phyloP scores from a whole-genome alignment of 2,329 filamentous ascomycete genomes.

The Lizonia empirigonia region DNA sequence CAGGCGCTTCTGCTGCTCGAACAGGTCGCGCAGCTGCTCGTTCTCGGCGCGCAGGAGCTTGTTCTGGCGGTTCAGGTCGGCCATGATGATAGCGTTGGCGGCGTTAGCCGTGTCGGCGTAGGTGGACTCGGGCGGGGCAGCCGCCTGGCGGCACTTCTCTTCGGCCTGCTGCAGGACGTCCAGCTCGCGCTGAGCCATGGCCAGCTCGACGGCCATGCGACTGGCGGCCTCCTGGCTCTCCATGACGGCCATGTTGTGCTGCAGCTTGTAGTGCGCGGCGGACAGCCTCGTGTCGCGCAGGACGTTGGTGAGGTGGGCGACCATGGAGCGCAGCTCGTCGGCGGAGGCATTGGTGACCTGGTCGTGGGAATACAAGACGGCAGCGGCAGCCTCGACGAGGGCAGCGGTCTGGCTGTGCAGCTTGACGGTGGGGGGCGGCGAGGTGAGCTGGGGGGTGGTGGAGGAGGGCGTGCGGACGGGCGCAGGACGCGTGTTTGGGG shows the following conservation, averaged over 20 bases:
- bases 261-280: constrained; percentile 86
- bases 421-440: constrained; percentile 54
- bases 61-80: constrained; percentile 59
- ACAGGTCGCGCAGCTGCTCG: constrained; percentile 64
- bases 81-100: constrained; percentile 62
- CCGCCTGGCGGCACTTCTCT: constrained; percentile 65
- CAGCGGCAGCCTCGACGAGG: constrained; percentile 39
- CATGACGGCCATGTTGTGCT: constrained; percentile 81
- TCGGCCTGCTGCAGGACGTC: constrained; percentile 80
- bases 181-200: constrained; percentile 87
- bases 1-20: constrained; percentile 76
- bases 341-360: constrained; percentile 60
- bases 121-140: constrained; percentile 59
- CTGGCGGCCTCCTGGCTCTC: constrained; percentile 85
- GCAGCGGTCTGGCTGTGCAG: constrained; percentile 34
- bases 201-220: constrained; percentile 86
- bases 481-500: constrained; percentile 49
- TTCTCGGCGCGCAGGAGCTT: constrained; percentile 72
- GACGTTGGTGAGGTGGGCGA: constrained; percentile 58
- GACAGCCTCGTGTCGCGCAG: constrained; percentile 77
- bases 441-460: constrained; percentile 55
- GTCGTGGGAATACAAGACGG: constrained; percentile 55
- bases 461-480: constrained; percentile 57
- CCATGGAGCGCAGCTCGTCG: constrained; percentile 60
- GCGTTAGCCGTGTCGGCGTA: constrained; percentile 57